Percentiles rank a stretch among this genome's conserved stretches.
Evolutionary conservation across 257 asterid species (phyloP).

Genomic region (Henckelia pumila): DNA sequence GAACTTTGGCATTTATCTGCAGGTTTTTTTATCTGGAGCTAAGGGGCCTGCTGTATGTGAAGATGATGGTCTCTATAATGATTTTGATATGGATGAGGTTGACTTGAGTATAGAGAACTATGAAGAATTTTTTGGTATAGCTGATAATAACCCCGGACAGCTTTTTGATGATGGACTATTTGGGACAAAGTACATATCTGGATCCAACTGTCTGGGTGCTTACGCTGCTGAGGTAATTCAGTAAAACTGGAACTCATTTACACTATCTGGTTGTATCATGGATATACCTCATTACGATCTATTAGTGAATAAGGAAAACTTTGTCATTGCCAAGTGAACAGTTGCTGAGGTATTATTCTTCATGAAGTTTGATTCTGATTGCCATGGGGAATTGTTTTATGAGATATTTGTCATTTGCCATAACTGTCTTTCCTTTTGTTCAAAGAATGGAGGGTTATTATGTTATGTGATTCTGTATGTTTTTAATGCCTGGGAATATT

Average conservation of each 20-base stretch:
- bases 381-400: not conserved
- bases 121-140: slow-evolving; percentile 46
- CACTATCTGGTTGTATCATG: slow-evolving; percentile 12
- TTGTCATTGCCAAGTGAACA: slow-evolving; percentile 4
- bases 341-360: slow-evolving; percentile 13
- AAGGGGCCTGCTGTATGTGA: slow-evolving; percentile 36
- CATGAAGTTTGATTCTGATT: not conserved
- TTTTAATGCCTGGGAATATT: not conserved
- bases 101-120: slow-evolving; percentile 56
- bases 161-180: slow-evolving; percentile 51
- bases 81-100: slow-evolving; percentile 49
- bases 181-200: slow-evolving; percentile 43
- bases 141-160: slow-evolving; percentile 43
- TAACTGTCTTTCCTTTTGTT: not conserved
- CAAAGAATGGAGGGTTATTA: not conserved
- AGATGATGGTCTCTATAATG: slow-evolving; percentile 43
- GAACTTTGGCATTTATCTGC: slow-evolving; percentile 16
- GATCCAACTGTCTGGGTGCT: slow-evolving; percentile 39
- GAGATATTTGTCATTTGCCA: not conserved
- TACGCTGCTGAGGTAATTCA: slow-evolving; percentile 47
- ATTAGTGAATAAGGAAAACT: not conserved
- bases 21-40: slow-evolving; percentile 36
- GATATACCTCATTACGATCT: not conserved
- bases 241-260: not conserved
- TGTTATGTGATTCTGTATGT: not conserved